Evolutionary conservation across 306 rosid genomes (phyloP).

Genomic region (Lupinus albus): DNA sequence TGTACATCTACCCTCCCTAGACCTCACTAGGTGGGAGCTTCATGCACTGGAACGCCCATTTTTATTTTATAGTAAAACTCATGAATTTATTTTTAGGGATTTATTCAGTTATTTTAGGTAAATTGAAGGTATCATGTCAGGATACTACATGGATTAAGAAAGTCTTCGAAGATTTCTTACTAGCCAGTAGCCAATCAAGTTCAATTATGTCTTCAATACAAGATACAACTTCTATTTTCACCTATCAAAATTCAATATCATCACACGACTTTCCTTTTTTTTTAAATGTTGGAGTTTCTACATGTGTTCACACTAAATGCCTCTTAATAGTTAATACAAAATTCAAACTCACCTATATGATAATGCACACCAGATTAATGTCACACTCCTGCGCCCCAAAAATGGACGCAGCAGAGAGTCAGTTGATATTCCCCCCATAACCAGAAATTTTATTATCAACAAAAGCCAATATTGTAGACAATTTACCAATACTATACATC

Average conservation of each 20-base stretch:
- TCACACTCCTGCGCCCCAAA: background rate
- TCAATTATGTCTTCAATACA: background rate
- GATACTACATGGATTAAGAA: constrained; percentile 13
- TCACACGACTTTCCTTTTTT: background rate
- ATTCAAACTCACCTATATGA: background rate
- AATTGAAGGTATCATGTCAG: constrained; percentile 6
- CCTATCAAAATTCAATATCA: background rate
- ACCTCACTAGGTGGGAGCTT: no score
- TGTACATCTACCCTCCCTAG: no score
- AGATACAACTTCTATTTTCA: background rate
- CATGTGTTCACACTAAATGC: background rate
- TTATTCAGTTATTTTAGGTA: background rate
- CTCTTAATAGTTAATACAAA: background rate
- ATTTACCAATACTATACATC: constrained; percentile 2
- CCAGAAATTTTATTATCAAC: constrained; percentile 18
- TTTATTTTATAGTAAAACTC: background rate
- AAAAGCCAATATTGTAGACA: background rate
- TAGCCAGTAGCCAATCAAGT: background rate
- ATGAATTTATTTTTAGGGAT: background rate
- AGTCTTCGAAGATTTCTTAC: background rate
- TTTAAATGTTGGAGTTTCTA: constrained; percentile 8
- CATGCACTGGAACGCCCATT: no score
- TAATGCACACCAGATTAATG: constrained; percentile 16
- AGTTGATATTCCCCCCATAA: constrained; percentile 1
- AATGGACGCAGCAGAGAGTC: constrained; percentile 1